Evolutionary conservation across 2,329 filamentous ascomycete genomes (phyloP), one percentile per base, ranked within the genome.

Genomic region (Venturia oleaginea): DNA sequence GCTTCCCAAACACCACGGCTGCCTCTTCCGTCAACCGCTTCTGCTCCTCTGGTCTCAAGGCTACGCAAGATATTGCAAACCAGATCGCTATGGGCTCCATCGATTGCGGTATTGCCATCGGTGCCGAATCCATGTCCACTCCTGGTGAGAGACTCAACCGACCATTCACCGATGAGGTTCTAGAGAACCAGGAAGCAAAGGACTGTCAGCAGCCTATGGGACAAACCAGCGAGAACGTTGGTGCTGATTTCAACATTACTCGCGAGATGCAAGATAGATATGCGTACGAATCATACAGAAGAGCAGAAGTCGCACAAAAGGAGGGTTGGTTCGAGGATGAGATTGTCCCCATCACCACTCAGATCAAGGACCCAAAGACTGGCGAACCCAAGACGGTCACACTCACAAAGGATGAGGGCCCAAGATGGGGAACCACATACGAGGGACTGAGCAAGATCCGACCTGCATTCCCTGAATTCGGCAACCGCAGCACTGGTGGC

Each of bases 141-240:
- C 86, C 86, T 66, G 88, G 88, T 62, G 90, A 92, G 74, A 77
- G 83, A 27, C 81, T 91, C 43, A 84, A 86, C 55, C 77, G 84
- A 67, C 87, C 89, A 4, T 94, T 97, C 77, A 87, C 91, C 75
- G 86, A 88, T 68, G 86, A 88, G 67, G 86, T 97, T 66, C 79
- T 90, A 59, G 75, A 79, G 70, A 89, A 83, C 78, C 88, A 91
- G 74, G 91, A 97, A 73, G 84, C 91, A 0, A 77, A 77, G 59
- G 93, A 97, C 79, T 94, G 92, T 82, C 85, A 93, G 85, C 85
- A 92, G 82, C 90, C 93, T 69, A 99, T 99, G 94, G 94, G 94
- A 27, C 95, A 96, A 85, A 99, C 94, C 2, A 93, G 89, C 66
- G 94, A 99, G 81, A 97, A 97, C 74, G 92, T 99, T 34, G 91